These are phyloP conservation scores for Boletus vinaceobasis DNA, from an alignment of 768 basidiomycete genomes.

Conservation along the genomic window DNA sequence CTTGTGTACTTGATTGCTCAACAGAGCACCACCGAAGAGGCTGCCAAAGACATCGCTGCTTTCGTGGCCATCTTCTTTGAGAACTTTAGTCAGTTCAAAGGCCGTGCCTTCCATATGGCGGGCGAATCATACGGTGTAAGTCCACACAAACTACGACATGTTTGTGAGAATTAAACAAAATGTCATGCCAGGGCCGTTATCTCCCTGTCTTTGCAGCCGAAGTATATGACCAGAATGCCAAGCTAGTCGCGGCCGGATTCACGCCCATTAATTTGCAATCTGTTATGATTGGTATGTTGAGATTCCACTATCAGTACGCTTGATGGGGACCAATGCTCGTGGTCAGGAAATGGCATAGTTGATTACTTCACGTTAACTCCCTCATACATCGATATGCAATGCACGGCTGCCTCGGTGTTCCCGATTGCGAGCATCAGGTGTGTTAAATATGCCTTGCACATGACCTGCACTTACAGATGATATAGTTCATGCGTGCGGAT, in stretches of 20 bases:
- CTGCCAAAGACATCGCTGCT: conserved; percentile 65
- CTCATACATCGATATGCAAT: conserved; percentile 53
- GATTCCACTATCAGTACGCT: background rate
- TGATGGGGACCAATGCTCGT: background rate
- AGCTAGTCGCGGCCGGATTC: conserved; percentile 40
- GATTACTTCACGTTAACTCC: conserved; percentile 37
- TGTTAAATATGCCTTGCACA: background rate
- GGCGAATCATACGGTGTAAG: conserved; percentile 54
- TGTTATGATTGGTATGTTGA: conserved; percentile 43
- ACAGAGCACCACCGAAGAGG: conserved; percentile 62
- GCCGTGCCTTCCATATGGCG: conserved; percentile 58
- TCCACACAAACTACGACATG: background rate
- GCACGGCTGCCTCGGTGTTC: conserved; percentile 47
- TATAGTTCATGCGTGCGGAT: conserved; percentile 38
- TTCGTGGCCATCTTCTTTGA: conserved; percentile 75
- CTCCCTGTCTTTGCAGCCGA: conserved; percentile 48
- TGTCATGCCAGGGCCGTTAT: conserved; percentile 43
- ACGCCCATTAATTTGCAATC: conserved; percentile 50
- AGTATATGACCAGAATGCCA: conserved; percentile 47
- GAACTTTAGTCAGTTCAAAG: conserved; percentile 67
- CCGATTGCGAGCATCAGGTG: conserved; percentile 42
- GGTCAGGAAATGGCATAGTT: conserved; percentile 43
- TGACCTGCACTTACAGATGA: background rate
- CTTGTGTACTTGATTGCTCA: background rate
- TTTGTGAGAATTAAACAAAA: background rate